Conservation (phyloP, 345 rosid species). For the Mallotus nudiflorus region DNA sequence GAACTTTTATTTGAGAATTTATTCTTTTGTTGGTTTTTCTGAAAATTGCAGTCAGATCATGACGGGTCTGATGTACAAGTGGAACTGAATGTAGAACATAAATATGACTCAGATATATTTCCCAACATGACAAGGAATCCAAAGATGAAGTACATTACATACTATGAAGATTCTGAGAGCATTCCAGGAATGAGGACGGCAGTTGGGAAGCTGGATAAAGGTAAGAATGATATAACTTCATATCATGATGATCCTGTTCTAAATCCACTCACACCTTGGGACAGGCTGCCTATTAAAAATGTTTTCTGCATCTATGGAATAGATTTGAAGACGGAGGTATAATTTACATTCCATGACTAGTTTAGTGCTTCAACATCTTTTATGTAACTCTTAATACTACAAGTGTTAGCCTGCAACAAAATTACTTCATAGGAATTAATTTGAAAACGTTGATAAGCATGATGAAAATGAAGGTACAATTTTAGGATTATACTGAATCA, state of each 20-base stretch:
- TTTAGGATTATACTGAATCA: background rate
- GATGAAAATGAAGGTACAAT: background rate
- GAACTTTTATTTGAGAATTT: constrained; percentile 8
- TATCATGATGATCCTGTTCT: constrained; percentile 84
- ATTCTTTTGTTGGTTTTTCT: constrained; percentile 20
- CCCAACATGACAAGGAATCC: constrained; percentile 89
- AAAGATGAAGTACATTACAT: constrained; percentile 80
- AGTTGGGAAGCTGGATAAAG: constrained; percentile 97
- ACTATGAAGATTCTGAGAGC: constrained; percentile 91
- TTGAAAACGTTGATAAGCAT: background rate
- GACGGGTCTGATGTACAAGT: constrained; percentile 92
- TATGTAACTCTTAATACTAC: background rate
- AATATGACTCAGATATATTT: constrained; percentile 63
- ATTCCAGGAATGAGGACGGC: constrained; percentile 87
- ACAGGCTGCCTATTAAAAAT: constrained; percentile 95
- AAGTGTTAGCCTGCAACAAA: background rate
- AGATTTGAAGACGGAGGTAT: constrained; percentile 91
- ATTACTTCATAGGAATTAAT: background rate
- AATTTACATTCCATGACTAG: constrained; percentile 1
- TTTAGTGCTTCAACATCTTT: background rate
- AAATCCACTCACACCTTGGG: constrained; percentile 98
- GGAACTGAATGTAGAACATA: constrained; percentile 74
- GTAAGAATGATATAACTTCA: too few relatives aligned
- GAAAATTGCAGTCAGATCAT: constrained; percentile 75
- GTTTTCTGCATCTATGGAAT: constrained; percentile 92